phyloP scores from a whole-genome alignment of 2,329 filamentous ascomycete species.

The Pseudocercospora macadamiae region DNA sequence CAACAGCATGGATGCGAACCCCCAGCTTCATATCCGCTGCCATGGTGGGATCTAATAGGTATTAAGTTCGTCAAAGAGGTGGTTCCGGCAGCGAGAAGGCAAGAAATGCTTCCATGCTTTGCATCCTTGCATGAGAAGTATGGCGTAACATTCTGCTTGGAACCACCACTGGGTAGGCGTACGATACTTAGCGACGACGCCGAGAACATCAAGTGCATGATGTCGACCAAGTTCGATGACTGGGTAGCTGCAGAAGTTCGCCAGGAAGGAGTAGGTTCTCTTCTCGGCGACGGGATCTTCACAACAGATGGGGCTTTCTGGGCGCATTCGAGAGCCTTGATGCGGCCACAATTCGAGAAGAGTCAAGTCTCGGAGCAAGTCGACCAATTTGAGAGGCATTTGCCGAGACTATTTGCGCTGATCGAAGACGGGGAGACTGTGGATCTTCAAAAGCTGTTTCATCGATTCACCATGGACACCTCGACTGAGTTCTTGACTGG shows the following conservation, averaged over 20 bases:
- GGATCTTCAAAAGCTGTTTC: constrained; percentile 65
- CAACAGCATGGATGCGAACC: constrained; percentile 3
- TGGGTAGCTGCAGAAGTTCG: neutral
- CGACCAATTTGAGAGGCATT: constrained; percentile 61
- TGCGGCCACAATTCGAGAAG: constrained; percentile 56
- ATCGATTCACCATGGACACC: constrained; percentile 65
- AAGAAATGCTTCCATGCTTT: constrained; percentile 11
- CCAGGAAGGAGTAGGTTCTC: neutral
- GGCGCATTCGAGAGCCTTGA: constrained; percentile 34
- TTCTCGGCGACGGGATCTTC: constrained; percentile 34
- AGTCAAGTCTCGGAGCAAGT: constrained; percentile 56
- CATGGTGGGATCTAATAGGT: constrained; percentile 1
- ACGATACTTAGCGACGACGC: constrained; percentile 10
- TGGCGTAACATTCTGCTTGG: constrained; percentile 1
- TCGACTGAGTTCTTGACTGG: constrained; percentile 70
- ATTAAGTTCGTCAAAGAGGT: constrained; percentile 5
- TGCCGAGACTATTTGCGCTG: constrained; percentile 57
- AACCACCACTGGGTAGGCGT: constrained; percentile 1
- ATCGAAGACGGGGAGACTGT: constrained; percentile 56
- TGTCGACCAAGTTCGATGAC: constrained; percentile 11
- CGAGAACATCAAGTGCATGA: constrained; percentile 16
- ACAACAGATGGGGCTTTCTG: constrained; percentile 39
- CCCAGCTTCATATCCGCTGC: constrained; percentile 1
- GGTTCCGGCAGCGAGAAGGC: constrained; percentile 6
- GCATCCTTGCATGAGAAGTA: constrained; percentile 2